These are phyloP conservation scores for Pyracantha coccinea DNA, from an alignment of 331 rosid genomes.

Conservation along the genomic window DNA sequence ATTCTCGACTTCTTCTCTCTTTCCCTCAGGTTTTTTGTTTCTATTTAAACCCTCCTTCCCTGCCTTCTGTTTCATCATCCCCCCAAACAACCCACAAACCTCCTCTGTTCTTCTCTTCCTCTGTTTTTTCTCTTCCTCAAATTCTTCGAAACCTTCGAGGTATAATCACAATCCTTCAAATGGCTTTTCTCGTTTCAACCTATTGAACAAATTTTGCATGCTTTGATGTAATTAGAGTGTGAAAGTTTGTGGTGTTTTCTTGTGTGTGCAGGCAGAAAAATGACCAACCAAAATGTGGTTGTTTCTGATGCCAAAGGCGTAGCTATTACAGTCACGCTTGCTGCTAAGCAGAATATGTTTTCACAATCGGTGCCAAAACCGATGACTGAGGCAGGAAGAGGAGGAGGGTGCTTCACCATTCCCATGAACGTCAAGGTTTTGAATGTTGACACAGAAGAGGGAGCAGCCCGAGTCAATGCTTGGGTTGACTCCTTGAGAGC, in stretches of 20 bases:
- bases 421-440: conserved; percentile 32
- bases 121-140: conserved; percentile 11
- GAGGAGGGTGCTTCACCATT: conserved; percentile 29
- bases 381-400: conserved; percentile 12
- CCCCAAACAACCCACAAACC: neutral
- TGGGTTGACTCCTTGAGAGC: conserved; percentile 92
- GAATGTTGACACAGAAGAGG: conserved; percentile 35
- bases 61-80: conserved; percentile 6
- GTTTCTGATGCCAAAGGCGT: conserved; percentile 37
- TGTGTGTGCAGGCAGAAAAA: conserved; percentile 8
- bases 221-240: neutral
- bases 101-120: neutral
- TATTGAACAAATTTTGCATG: neutral
- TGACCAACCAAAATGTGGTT: conserved; percentile 67
- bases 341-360: conserved; percentile 22
- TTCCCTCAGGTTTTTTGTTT: neutral
- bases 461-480: conserved; percentile 38
- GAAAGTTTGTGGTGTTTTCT: neutral
- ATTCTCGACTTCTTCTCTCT: conserved; percentile 2
- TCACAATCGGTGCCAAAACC: conserved; percentile 30
- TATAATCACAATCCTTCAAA: neutral
- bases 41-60: conserved; percentile 23
- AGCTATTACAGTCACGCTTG: conserved; percentile 30
- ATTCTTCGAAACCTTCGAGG: neutral
- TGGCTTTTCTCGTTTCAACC: neutral